A percentile compares a stretch with the other conserved stretches of the same genome.
Evolutionary conservation across 495 filamentous ascomycete species (phyloP).

Genomic region (Talaromyces nanjingensis): DNA sequence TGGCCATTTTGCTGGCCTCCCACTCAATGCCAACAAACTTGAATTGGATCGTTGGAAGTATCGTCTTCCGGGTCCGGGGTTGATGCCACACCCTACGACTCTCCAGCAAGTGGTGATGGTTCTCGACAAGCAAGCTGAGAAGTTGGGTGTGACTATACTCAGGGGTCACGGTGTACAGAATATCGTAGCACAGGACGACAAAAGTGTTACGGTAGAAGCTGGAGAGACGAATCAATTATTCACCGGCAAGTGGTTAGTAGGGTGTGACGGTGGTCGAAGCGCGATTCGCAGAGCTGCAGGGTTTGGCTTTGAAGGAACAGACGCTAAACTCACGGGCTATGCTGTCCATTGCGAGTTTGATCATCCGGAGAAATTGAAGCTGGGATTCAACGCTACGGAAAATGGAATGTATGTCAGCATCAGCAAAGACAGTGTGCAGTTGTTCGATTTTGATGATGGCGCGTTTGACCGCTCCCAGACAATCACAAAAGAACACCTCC

Average conservation of each 20-base stretch:
- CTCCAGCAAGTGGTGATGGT: conserved; percentile 15
- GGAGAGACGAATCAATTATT: neutral
- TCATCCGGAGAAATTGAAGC: conserved; percentile 14
- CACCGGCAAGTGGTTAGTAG: conserved; percentile 15
- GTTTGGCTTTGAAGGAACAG: conserved; percentile 18
- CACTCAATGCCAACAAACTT: conserved; percentile 18
- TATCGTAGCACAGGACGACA: neutral
- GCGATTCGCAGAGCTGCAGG: conserved; percentile 14
- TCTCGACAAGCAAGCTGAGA: conserved; percentile 17
- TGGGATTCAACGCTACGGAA: conserved; percentile 15
- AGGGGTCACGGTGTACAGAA: conserved; percentile 15
- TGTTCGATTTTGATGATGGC: conserved; percentile 25
- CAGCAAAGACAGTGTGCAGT: conserved; percentile 3
- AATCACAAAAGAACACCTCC: conserved; percentile 21
- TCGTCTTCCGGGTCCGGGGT: conserved; percentile 15
- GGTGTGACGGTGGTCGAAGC: conserved; percentile 20
- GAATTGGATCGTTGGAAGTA: conserved; percentile 20
- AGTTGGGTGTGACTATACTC: conserved; percentile 20
- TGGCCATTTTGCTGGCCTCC: conserved; percentile 26
- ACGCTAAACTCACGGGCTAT: conserved; percentile 18
- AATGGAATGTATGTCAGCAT: conserved; percentile 15
- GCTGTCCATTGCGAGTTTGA: conserved; percentile 13
- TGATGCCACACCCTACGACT: conserved; percentile 9
- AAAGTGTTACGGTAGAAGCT: conserved; percentile 9
- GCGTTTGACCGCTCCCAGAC: conserved; percentile 16